Conservation (phyloP, 2,329 filamentous ascomycete species). For the Clarireedia paspali region DNA sequence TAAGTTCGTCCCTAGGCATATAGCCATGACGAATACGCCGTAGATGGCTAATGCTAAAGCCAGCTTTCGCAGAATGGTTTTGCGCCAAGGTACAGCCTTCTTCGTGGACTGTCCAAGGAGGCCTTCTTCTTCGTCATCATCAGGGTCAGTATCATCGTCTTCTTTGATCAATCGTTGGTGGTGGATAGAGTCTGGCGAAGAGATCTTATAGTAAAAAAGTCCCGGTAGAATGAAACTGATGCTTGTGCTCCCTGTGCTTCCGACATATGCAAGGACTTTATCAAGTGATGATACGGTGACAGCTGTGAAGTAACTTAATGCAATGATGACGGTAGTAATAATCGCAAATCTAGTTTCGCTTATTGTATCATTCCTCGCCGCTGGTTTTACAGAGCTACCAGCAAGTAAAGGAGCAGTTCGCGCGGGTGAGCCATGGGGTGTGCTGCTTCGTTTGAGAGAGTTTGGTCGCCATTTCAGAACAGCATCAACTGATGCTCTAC, state of each 20-base stretch:
- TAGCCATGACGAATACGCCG: constrained; percentile 79
- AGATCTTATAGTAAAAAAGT: constrained; percentile 98
- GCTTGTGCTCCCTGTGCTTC: constrained; percentile 85
- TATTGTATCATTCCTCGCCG: constrained; percentile 54
- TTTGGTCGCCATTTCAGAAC: constrained; percentile 86
- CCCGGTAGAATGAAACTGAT: constrained; percentile 97
- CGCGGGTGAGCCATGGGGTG: constrained; percentile 30
- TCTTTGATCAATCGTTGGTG: constrained; percentile 86
- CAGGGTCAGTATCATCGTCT: constrained; percentile 69
- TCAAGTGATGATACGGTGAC: constrained; percentile 88
- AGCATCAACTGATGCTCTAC: constrained; percentile 88
- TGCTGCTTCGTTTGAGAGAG: constrained; percentile 29
- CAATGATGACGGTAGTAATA: constrained; percentile 79
- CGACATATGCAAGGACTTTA: constrained; percentile 89
- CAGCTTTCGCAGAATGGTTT: constrained; percentile 59
- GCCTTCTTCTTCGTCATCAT: constrained; percentile 39
- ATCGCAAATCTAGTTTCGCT: constrained; percentile 81
- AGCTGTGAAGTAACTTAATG: constrained; percentile 77
- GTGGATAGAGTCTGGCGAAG: constrained; percentile 74
- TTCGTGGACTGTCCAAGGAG: constrained; percentile 1
- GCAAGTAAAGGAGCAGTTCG: constrained; percentile 33
- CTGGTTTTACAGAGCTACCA: constrained; percentile 38
- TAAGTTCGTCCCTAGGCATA: constrained; percentile 76
- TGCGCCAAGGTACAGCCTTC: constrained; percentile 33
- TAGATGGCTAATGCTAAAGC: constrained; percentile 75